phyloP scores from a whole-genome alignment of 2,329 filamentous ascomycete species.

The Thyridium curvatum region DNA sequence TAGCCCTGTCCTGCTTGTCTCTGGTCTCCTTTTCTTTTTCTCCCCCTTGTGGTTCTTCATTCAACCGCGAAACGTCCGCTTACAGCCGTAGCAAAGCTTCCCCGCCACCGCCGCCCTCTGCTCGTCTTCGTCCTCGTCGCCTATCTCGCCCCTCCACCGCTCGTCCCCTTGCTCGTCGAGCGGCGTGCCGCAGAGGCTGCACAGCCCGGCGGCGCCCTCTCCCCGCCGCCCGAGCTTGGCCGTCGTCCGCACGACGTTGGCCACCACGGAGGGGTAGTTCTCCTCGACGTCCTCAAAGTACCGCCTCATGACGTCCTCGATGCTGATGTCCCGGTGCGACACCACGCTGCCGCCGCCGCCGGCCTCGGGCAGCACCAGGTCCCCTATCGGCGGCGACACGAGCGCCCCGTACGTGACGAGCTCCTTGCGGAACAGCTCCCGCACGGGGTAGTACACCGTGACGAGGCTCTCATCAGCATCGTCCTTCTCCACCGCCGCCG shows the following conservation, averaged over 20 bases:
- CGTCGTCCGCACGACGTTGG: slow-evolving; percentile 92
- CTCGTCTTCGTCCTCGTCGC: slow-evolving; percentile 24
- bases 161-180: slow-evolving; percentile 58
- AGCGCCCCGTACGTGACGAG: slow-evolving; percentile 59
- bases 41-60: slow-evolving; percentile 3
- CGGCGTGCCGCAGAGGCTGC: slow-evolving; percentile 64
- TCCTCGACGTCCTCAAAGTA: slow-evolving; percentile 85
- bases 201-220: slow-evolving; percentile 30
- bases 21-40: too few relatives aligned
- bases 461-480: slow-evolving; percentile 4
- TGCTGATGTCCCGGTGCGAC: slow-evolving; percentile 72
- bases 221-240: slow-evolving; percentile 61
- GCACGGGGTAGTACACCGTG: slow-evolving; percentile 63
- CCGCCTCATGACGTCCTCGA: slow-evolving; percentile 82
- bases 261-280: slow-evolving; percentile 84
- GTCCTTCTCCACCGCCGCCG: slow-evolving; percentile 7
- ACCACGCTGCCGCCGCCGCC: slow-evolving; percentile 31
- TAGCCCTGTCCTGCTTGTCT: too few relatives aligned
- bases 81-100: slow-evolving; percentile 67
- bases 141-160: slow-evolving; percentile 57
- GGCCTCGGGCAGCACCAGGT: too few relatives aligned
- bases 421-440: slow-evolving; percentile 81
- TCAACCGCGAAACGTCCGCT: slow-evolving; percentile 54
- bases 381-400: slow-evolving; percentile 1
- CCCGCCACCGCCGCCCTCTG: slow-evolving; percentile 11